These are phyloP conservation scores for Kazachstania sp. DNA, from an alignment of 1,139 yeast species.

Conservation along the genomic window DNA sequence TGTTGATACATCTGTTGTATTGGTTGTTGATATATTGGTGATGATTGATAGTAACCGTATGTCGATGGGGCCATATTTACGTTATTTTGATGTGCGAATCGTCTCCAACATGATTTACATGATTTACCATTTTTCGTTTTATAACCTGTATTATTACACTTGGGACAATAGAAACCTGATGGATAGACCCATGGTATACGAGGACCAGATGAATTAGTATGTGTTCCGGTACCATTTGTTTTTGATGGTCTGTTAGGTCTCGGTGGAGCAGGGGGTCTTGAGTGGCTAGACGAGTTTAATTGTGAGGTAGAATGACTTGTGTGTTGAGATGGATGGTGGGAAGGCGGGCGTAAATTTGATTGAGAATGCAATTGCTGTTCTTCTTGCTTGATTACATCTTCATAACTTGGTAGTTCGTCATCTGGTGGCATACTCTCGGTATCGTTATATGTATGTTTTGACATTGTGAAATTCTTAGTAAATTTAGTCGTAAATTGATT, in stretches of 20 bases:
- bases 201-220: slow-evolving; percentile 8
- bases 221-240: background rate
- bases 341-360: background rate
- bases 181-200: slow-evolving; percentile 66
- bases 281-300: background rate
- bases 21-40: slow-evolving; percentile 8
- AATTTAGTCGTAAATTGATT: too few species aligned
- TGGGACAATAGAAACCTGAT: slow-evolving; percentile 48
- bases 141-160: slow-evolving; percentile 70
- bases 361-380: slow-evolving; percentile 5
- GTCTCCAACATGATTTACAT: slow-evolving; percentile 67
- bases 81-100: slow-evolving; percentile 44
- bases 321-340: background rate
- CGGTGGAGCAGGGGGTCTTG: slow-evolving; percentile 1
- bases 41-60: slow-evolving; percentile 7
- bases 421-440: slow-evolving; percentile 4
- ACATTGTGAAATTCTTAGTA: background rate
- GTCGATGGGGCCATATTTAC: slow-evolving; percentile 9
- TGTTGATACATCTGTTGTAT: slow-evolving; percentile 17
- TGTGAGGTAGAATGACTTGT: background rate
- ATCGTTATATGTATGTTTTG: background rate
- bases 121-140: slow-evolving; percentile 55
- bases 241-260: background rate
- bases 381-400: slow-evolving; percentile 24
- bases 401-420: slow-evolving; percentile 32